phyloP scores from a whole-genome alignment of 257 asterid species.

The Nicotiana otophora region DNA sequence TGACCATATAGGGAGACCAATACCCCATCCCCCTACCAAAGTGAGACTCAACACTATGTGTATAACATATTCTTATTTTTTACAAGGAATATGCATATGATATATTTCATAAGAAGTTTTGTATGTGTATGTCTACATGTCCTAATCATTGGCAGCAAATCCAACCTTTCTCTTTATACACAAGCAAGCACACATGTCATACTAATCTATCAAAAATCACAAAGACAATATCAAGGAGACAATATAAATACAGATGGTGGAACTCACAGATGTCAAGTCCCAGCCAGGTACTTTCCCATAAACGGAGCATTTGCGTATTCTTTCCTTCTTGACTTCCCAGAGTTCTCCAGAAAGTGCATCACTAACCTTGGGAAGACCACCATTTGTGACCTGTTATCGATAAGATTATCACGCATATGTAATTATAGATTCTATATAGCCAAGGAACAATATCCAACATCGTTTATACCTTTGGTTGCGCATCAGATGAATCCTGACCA shows the following conservation, averaged over 20 bases:
- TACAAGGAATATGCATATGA: neutral
- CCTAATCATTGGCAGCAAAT: neutral
- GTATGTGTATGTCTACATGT: neutral
- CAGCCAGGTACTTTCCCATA: slow-evolving; percentile 88
- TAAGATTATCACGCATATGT: slow-evolving; percentile 10
- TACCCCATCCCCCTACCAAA: no score
- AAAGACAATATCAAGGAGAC: neutral
- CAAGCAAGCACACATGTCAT: neutral
- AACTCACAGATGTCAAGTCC: slow-evolving; percentile 98
- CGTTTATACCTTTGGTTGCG: slow-evolving; percentile 59
- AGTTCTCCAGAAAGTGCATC: slow-evolving; percentile 98
- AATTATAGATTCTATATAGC: slow-evolving; percentile 18
- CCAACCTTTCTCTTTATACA: neutral
- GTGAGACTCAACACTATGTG: neutral
- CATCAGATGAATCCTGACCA: slow-evolving; percentile 97
- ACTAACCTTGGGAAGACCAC: slow-evolving; percentile 69
- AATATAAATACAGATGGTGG: slow-evolving; percentile 6
- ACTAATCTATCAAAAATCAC: neutral
- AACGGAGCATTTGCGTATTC: slow-evolving; percentile 79
- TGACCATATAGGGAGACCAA: no score
- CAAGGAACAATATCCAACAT: slow-evolving; percentile 13
- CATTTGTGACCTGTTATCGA: slow-evolving; percentile 62
- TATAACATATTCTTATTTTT: neutral
- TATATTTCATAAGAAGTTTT: neutral
- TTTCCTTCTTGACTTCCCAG: slow-evolving; percentile 94